Percentiles rank a stretch among this genome's conserved stretches.
phyloP scores from a whole-genome alignment of 1,284 basidiomycete genomes.

The Xanthoconium separans region DNA sequence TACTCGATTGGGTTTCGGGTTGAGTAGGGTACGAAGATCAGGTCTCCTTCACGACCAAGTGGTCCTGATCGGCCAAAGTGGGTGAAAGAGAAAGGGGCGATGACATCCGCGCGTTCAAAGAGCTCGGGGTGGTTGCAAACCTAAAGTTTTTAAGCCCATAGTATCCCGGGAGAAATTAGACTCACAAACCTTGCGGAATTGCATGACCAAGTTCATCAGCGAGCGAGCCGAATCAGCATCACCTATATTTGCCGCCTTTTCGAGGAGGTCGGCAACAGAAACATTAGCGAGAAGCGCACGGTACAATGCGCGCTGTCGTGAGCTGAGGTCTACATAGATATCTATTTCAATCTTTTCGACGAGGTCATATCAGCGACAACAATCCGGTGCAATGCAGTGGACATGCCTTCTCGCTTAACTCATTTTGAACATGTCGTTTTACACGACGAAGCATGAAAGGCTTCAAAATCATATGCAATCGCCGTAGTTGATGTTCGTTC shows the following conservation, averaged over 20 bases:
- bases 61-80: conserved; percentile 82
- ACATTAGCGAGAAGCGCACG: conserved; percentile 89
- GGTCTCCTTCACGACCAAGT: conserved; percentile 83
- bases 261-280: conserved; percentile 92
- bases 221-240: conserved; percentile 91
- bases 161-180: background rate
- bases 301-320: conserved; percentile 93
- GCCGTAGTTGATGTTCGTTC: conserved; percentile 94
- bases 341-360: conserved; percentile 87
- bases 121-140: conserved; percentile 99
- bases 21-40: conserved; percentile 81
- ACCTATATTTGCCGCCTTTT: conserved; percentile 86
- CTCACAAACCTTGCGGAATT: conserved; percentile 86
- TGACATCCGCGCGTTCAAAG: conserved; percentile 96
- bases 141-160: conserved; percentile 35
- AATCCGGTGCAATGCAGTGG: background rate
- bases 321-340: conserved; percentile 92
- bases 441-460: conserved; percentile 99
- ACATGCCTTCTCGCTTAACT: conserved; percentile 95
- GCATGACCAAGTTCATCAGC: conserved; percentile 99
- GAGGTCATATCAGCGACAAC: background rate
- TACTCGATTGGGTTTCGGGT: conserved; percentile 86
- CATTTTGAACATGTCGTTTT: conserved; percentile 99
- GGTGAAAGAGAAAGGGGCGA: conserved; percentile 89
- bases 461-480: conserved; percentile 98